phyloP scores from a whole-genome alignment of 2,329 filamentous ascomycete genomes.

The Xylaria sp. region DNA sequence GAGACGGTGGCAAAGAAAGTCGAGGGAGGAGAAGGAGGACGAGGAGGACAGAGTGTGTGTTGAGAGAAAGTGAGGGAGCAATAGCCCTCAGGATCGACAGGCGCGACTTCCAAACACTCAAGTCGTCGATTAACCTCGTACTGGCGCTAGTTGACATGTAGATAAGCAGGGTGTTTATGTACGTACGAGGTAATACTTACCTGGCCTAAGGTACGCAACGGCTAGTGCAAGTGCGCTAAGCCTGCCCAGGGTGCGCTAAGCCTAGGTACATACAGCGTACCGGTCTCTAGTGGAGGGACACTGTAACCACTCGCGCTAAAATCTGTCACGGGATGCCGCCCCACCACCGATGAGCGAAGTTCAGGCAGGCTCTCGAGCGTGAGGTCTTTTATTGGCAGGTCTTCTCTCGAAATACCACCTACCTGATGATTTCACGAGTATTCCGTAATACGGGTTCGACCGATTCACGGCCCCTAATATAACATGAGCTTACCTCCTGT shows the following conservation, averaged over 20 bases:
- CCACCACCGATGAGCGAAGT: neutral
- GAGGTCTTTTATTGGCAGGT: neutral
- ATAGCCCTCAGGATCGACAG: neutral
- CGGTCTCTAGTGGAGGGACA: neutral
- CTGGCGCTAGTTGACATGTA: neutral
- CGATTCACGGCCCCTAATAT: too few species aligned
- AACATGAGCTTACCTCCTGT: too few species aligned
- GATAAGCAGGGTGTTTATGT: neutral
- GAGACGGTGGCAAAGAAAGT: neutral
- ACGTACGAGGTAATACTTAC: neutral
- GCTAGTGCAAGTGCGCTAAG: neutral
- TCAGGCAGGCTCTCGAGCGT: too few species aligned
- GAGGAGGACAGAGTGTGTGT: neutral
- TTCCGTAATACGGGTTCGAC: too few species aligned
- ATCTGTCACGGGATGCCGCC: neutral
- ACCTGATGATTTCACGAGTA: neutral
- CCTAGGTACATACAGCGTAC: neutral
- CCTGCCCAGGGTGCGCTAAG: neutral
- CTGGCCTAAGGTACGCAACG: neutral
- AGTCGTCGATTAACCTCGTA: neutral
- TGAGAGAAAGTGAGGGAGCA: neutral
- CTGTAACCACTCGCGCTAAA: neutral
- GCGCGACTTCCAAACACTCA: neutral
- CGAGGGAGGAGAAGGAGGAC: neutral
- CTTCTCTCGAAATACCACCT: neutral